Evolutionary conservation across 352 stramenopile species (phyloP), one percentile per base, ranked within the genome.

Genomic region (Poterioochromonas sp.): DNA sequence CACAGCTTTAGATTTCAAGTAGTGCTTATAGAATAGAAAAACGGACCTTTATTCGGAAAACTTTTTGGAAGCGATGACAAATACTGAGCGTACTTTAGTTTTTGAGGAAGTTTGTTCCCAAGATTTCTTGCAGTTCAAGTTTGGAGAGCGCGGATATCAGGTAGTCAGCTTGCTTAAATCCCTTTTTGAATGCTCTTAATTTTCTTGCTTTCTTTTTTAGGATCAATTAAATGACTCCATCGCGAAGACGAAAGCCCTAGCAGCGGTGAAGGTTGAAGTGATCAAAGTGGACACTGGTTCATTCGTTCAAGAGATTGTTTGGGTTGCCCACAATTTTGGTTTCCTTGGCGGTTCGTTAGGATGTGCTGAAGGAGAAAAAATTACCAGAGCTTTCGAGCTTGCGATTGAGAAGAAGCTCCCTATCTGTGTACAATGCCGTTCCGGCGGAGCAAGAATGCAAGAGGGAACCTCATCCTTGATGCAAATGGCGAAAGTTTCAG

Each of bases 401-500:
- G 82, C 65, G 0, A 54, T 41, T n/a, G 29, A 78, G 32, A 32
- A 79, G 0, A 8, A 65, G 2, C 40, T 80, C 0, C 37, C 44
- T 15, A 69, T 63, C 1, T 70, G 15, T 11, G 70, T 77, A 32
- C 49, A 69, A 58, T 84, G 79, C 79, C 37, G 47, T n/a, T 80
- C 80, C 29, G 82, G 82, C 62, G 82, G 82, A 32, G 80, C 80
- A 58, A 70, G 82, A 40, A 85, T 85, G 82, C 82, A 85, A 76
- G 82, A 85, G 69, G 82, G 82, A 20, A 85, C 80, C 26, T 78
- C 84, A 35, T 83, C 79, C 15, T 80, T 85, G 34, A 85, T 85
- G 82, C 82, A 85, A 76, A 84, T 85, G 78, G 82, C 82, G 39
- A 85, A 85, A 76, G 80, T 84, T 1, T 79, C 79, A 3, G 81